Percentiles rank a stretch among this genome's conserved stretches.
These are phyloP conservation scores for Stenogyne calaminthoides DNA, from an alignment of 305 asterid species.

Conservation along the genomic window DNA sequence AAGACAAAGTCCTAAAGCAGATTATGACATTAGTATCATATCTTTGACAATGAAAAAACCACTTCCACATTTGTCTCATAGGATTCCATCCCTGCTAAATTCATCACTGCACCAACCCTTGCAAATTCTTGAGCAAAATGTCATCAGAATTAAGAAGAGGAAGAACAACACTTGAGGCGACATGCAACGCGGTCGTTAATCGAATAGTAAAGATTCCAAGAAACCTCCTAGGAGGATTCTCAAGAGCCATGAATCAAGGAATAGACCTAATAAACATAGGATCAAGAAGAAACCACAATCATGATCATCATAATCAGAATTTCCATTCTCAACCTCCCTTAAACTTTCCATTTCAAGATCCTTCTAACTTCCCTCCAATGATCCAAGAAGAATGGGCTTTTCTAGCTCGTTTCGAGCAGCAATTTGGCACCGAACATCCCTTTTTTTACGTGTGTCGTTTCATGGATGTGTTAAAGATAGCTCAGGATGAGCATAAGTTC, in stretches of 20 bases:
- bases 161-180: conserved; percentile 46
- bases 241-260: conserved; percentile 69
- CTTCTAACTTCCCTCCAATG: conserved; percentile 30
- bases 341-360: conserved; percentile 36
- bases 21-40: conserved; percentile 28
- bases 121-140: conserved; percentile 26
- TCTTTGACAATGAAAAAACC: conserved; percentile 37
- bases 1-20: conserved; percentile 33
- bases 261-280: conserved; percentile 44
- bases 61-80: conserved; percentile 33
- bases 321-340: conserved; percentile 40
- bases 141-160: conserved; percentile 45
- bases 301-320: conserved; percentile 25
- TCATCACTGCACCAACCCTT: background rate
- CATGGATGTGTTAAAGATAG: conserved; percentile 60
- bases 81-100: no score
- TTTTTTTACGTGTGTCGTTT: conserved; percentile 78
- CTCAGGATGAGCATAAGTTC: conserved; percentile 62
- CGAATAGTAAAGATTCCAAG: conserved; percentile 69
- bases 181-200: conserved; percentile 43
- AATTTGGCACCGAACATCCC: conserved; percentile 66
- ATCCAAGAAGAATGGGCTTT: conserved; percentile 79
- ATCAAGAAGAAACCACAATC: conserved; percentile 43
- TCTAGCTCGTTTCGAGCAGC: conserved; percentile 61
- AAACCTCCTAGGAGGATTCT: conserved; percentile 56